These are phyloP conservation scores for Chlamydomonas reinhardtii DNA, from an alignment of 163 green algal genomes.

Conservation along the genomic window DNA sequence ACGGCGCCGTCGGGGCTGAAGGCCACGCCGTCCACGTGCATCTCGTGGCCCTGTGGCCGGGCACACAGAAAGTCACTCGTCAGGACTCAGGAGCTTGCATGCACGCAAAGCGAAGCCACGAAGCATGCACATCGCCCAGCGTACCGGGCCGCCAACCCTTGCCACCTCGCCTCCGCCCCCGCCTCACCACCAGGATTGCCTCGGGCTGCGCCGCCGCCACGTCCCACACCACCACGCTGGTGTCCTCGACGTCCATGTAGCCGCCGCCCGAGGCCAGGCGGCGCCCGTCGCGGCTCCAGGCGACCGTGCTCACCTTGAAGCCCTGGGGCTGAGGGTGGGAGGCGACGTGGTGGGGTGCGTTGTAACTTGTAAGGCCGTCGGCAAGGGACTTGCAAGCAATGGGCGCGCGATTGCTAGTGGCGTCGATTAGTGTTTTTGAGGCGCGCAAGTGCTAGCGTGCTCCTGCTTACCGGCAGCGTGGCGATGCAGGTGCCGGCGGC, in stretches of 20 bases:
- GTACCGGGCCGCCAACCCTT: not conserved
- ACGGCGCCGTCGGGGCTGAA: slow-evolving; percentile 6
- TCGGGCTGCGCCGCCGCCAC: slow-evolving; percentile 61
- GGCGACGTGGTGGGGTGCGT: no score
- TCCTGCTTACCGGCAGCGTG: not conserved
- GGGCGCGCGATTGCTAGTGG: no score
- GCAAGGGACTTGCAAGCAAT: no score
- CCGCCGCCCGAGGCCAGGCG: slow-evolving; percentile 79
- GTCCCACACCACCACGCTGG: slow-evolving; percentile 80
- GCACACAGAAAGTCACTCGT: no score
- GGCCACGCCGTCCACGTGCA: slow-evolving; percentile 60
- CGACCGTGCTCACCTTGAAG: slow-evolving; percentile 55
- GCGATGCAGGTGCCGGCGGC: not conserved
- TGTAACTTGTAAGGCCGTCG: no score
- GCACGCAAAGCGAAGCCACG: no score
- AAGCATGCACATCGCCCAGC: no score
- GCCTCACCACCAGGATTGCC: slow-evolving; percentile 2
- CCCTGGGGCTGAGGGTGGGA: not conserved
- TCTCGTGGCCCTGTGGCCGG: no score
- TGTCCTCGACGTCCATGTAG: slow-evolving; percentile 41
- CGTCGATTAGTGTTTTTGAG: no score
- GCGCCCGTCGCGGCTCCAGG: slow-evolving; percentile 79
- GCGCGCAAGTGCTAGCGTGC: no score
- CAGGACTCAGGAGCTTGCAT: no score
- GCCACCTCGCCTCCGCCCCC: no score